phyloP scores from a whole-genome alignment of 2,329 filamentous ascomycete species.

The Hypoxylon sp. region DNA sequence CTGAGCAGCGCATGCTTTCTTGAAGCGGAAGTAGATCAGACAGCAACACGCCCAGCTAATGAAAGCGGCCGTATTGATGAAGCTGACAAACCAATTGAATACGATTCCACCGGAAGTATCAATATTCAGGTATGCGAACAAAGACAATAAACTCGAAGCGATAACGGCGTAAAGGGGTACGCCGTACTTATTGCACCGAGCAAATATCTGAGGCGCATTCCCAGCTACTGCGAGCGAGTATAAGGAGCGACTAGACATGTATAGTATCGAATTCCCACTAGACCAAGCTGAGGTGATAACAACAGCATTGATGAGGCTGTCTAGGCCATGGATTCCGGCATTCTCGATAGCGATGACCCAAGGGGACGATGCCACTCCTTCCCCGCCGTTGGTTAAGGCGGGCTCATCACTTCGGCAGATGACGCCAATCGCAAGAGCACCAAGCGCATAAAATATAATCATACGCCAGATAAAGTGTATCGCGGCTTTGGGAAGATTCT shows the following conservation, averaged over 20 bases:
- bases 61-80: slow-evolving; percentile 64
- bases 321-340: slow-evolving; percentile 56
- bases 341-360: slow-evolving; percentile 64
- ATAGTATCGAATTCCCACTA: slow-evolving; percentile 59
- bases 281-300: slow-evolving; percentile 57
- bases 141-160: slow-evolving; percentile 67
- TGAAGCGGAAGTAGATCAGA: slow-evolving; percentile 70
- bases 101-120: slow-evolving; percentile 69
- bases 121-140: slow-evolving; percentile 75
- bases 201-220: slow-evolving; percentile 61
- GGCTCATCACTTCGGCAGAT: slow-evolving; percentile 54
- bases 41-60: slow-evolving; percentile 67
- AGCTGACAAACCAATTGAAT: slow-evolving; percentile 70
- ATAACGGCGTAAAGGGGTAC: slow-evolving; percentile 53
- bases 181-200: slow-evolving; percentile 59
- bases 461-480: slow-evolving; percentile 53
- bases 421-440: slow-evolving; percentile 54
- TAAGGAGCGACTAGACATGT: slow-evolving; percentile 59
- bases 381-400: slow-evolving; percentile 50
- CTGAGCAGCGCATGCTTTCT: slow-evolving; percentile 60
- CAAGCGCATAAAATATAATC: slow-evolving; percentile 53
- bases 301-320: slow-evolving; percentile 55
- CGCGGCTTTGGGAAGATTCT: slow-evolving; percentile 53
- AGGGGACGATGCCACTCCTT: slow-evolving; percentile 57
- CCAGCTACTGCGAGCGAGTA: slow-evolving; percentile 62